Percentiles rank a stretch among this genome's conserved stretches.
phyloP scores from a whole-genome alignment of 768 basidiomycete species.

The Tylopilus rubrobrunneus region DNA sequence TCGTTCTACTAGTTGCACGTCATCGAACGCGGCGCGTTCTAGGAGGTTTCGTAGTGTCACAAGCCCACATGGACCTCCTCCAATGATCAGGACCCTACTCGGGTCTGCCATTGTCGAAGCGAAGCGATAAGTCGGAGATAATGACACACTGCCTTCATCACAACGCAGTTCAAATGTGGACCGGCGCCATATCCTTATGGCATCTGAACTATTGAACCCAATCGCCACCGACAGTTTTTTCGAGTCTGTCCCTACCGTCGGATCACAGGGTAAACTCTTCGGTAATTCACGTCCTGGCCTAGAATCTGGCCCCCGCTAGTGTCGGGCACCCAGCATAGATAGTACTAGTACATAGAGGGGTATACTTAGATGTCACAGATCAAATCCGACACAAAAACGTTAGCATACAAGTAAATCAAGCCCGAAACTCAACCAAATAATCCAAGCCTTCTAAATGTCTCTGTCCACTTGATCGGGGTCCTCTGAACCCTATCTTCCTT shows the following conservation, averaged over 20 bases:
- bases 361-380: neutral
- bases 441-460: slow-evolving; percentile 22
- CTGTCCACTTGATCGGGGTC: slow-evolving; percentile 17
- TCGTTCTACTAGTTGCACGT: slow-evolving; percentile 45
- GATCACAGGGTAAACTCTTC: neutral
- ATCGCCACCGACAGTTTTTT: neutral
- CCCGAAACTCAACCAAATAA: slow-evolving; percentile 16
- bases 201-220: neutral
- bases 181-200: neutral
- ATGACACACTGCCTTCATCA: slow-evolving; percentile 5
- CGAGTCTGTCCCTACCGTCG: neutral
- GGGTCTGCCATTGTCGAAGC: neutral
- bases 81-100: slow-evolving; percentile 38
- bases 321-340: no score
- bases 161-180: neutral
- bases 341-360: neutral
- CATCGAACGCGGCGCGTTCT: slow-evolving; percentile 38
- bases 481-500: neutral
- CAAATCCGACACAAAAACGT: neutral
- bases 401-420: slow-evolving; percentile 4
- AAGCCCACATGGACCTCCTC: slow-evolving; percentile 46
- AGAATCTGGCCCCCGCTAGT: no score
- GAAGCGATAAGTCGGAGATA: neutral
- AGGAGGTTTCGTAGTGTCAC: slow-evolving; percentile 47
- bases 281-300: no score